phyloP scores from a whole-genome alignment of 306 rosid genomes.

The Albizia julibrissin region DNA sequence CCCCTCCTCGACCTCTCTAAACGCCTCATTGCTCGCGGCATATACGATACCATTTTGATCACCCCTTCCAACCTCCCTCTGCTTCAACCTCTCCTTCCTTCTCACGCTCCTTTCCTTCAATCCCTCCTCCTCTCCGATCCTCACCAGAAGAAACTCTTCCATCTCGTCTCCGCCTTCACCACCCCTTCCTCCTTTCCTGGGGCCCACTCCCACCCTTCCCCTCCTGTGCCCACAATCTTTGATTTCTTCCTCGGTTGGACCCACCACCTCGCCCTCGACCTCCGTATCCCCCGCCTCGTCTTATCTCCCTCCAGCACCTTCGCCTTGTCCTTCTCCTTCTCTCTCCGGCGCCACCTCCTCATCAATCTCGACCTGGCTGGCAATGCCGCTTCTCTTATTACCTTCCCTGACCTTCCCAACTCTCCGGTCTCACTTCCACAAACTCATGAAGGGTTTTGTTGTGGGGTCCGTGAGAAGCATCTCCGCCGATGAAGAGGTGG shows the following conservation, averaged over 20 bases:
- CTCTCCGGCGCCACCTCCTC: no score
- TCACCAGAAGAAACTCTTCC: constrained; percentile 8
- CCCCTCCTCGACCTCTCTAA: constrained; percentile 43
- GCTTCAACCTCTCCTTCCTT: constrained; percentile 37
- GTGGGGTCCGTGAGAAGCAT: no score
- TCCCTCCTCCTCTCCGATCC: constrained; percentile 32
- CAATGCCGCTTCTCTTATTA: no score
- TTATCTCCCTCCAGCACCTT: no score
- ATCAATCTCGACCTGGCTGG: no score
- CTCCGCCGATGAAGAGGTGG: no score
- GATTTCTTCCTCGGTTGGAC: constrained; percentile 59
- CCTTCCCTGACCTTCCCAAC: no score
- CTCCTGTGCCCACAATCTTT: constrained; percentile 40
- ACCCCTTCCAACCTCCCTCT: constrained; percentile 31
- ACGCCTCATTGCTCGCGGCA: constrained; percentile 33
- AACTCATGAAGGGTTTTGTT: no score
- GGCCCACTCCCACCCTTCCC: constrained; percentile 35
- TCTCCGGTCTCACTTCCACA: no score
- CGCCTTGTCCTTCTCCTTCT: no score
- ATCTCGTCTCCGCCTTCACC: constrained; percentile 23
- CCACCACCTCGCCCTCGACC: constrained; percentile 37
- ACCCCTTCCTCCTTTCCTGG: constrained; percentile 39
- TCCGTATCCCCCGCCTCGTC: no score
- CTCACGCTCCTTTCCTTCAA: constrained; percentile 42
- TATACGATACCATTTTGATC: constrained; percentile 45